Evolutionary conservation across 495 filamentous ascomycete genomes (phyloP), one percentile per base, ranked within the genome.

Genomic region (Usnea hakonensis): DNA sequence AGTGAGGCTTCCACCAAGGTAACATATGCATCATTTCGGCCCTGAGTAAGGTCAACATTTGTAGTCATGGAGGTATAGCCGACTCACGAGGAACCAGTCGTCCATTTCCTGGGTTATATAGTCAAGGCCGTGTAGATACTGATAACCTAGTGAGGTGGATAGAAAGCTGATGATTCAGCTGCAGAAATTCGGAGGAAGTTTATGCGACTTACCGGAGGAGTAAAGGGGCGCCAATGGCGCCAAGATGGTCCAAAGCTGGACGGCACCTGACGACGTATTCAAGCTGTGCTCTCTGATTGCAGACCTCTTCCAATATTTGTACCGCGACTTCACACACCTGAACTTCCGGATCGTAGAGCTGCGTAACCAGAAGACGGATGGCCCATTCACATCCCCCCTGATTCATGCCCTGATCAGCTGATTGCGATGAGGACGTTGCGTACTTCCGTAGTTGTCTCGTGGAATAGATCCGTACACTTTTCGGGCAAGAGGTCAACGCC

Each of bases 61-160:
- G 46, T 30, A 28, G 23, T 30, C 46, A 50, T 13, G 13, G 13
- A 50, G 23, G 14, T 10, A 4, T 28, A 17, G 26, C 46, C 14
- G 13, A 52, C 48, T 52, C 48, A 52, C 48, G 40, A 90, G 83
- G 70, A 97, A 98, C 94, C 94, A 98, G 73, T 97, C 94, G 70
- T 98, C 94, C 94, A 98, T 98, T 70, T 97, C 95, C 67, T 94
- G 91, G 44, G 90, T 94, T 70, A 98, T 98, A 67, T 98, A 98
- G 73, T 98, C 94, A 21, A 98, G 80, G 10, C 91, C 94, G 72
- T 98, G 90, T 5, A 98, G 78, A 73, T 98, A 98, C 74, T 97
- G 92, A 66, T 98, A 98, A 7, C 94, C 94, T 37, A 97, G 89
- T 0, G 90, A 95, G 0, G 95, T 97, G 4, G 91, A 96, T 57